These are phyloP conservation scores for Saccharomyces jurei DNA, from an alignment of 805 yeast species.

Conservation along the genomic window DNA sequence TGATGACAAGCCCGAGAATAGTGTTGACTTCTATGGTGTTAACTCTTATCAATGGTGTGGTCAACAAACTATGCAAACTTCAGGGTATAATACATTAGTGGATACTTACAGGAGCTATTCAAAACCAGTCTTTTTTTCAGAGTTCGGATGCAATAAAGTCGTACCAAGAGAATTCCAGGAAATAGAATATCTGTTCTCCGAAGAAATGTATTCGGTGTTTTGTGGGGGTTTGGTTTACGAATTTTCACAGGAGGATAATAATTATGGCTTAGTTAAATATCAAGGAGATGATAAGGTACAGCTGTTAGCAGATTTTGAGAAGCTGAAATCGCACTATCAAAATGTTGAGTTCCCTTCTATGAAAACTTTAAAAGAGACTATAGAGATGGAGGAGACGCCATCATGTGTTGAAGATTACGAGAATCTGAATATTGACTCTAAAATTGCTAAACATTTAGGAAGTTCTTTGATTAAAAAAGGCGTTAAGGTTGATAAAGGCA, in stretches of 20 bases:
- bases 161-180: conserved; percentile 76
- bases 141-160: conserved; percentile 84
- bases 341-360: conserved; percentile 30
- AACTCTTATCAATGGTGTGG: conserved; percentile 98
- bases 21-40: conserved; percentile 83
- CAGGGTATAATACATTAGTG: conserved; percentile 69
- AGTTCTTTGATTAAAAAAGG: conserved; percentile 42
- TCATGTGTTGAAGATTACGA: conserved; percentile 36
- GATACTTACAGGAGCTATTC: conserved; percentile 59
- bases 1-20: conserved; percentile 36
- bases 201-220: conserved; percentile 65
- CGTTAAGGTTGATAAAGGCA: conserved; percentile 41
- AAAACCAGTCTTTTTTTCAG: conserved; percentile 81
- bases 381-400: conserved; percentile 13
- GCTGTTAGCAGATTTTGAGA: conserved; percentile 41
- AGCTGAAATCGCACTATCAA: conserved; percentile 40
- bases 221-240: conserved; percentile 84
- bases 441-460: conserved; percentile 37
- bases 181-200: conserved; percentile 57
- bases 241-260: conserved; percentile 68
- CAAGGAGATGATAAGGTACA: conserved; percentile 35
- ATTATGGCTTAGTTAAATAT: conserved; percentile 65
- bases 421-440: conserved; percentile 35
- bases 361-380: conserved; percentile 1
- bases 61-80: conserved; percentile 66